Percentiles rank a stretch among this genome's conserved stretches.
Evolutionary conservation across 2,329 filamentous ascomycete genomes (phyloP).

Genomic region (Ophiocordyceps robertsii): DNA sequence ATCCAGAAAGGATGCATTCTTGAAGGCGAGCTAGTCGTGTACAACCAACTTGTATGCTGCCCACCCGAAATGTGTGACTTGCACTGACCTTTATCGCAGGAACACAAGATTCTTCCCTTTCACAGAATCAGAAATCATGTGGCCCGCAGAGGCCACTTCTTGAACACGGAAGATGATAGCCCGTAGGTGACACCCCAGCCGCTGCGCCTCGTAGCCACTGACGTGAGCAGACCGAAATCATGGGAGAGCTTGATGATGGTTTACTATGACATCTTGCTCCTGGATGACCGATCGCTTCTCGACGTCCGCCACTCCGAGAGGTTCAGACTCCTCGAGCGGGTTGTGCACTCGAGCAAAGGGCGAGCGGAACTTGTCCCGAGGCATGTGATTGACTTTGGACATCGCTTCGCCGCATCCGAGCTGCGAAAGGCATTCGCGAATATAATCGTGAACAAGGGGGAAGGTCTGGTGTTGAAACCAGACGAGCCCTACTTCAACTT

Average conservation of each 20-base stretch:
- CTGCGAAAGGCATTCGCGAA: constrained; percentile 53
- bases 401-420: constrained; percentile 31
- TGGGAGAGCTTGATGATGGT: constrained; percentile 48
- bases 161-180: constrained; percentile 58
- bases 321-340: constrained; percentile 41
- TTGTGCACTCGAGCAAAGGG: constrained; percentile 41
- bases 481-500: constrained; percentile 65
- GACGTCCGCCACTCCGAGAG: constrained; percentile 41
- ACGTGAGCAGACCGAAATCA: constrained; percentile 26
- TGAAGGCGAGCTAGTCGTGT: constrained; percentile 74
- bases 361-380: constrained; percentile 54
- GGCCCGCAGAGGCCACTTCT: constrained; percentile 52
- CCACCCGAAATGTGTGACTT: not conserved
- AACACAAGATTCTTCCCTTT: constrained; percentile 57
- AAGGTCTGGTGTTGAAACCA: constrained; percentile 73
- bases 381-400: constrained; percentile 52
- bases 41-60: constrained; percentile 42
- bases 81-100: constrained; percentile 16
- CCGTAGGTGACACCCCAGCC: constrained; percentile 29
- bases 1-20: constrained; percentile 59
- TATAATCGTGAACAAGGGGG: constrained; percentile 51
- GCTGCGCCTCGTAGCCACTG: constrained; percentile 3
- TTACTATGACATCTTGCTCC: constrained; percentile 43
- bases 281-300: constrained; percentile 40
- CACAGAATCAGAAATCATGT: constrained; percentile 75